phyloP scores from a whole-genome alignment of 2,329 filamentous ascomycete species.

The Botrytis deweyae region DNA sequence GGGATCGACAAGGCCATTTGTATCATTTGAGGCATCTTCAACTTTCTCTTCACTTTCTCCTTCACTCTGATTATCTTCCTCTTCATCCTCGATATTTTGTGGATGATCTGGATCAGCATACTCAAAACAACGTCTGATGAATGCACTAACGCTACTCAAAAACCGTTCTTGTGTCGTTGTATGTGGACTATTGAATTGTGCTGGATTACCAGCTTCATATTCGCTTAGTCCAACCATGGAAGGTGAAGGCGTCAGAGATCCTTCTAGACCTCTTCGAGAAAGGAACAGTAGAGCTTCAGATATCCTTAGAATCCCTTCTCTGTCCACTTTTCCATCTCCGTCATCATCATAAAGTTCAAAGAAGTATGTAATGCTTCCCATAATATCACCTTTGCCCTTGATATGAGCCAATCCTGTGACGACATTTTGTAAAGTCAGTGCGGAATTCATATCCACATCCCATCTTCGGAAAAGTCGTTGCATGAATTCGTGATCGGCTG shows the following conservation, averaged over 20 bases:
- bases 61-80: not conserved
- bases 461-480: constrained; percentile 82
- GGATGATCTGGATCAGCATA: constrained; percentile 92
- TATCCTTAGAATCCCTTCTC: constrained; percentile 91
- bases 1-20: constrained; percentile 40
- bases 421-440: constrained; percentile 84
- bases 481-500: constrained; percentile 94
- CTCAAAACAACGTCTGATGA: constrained; percentile 95
- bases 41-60: constrained; percentile 33
- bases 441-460: constrained; percentile 76
- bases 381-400: constrained; percentile 92
- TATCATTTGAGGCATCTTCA: constrained; percentile 39
- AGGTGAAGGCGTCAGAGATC: constrained; percentile 64
- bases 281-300: constrained; percentile 93
- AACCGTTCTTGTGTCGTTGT: constrained; percentile 80
- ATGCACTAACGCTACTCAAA: constrained; percentile 87
- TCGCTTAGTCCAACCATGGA: constrained; percentile 56
- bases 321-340: constrained; percentile 84
- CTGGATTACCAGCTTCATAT: constrained; percentile 41
- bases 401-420: constrained; percentile 87
- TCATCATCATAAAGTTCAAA: constrained; percentile 97
- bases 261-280: constrained; percentile 82
- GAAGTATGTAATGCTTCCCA: constrained; percentile 97
- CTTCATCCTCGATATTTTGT: constrained; percentile 44
- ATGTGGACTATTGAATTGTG: constrained; percentile 42